Evolutionary conservation across 352 stramenopile genomes (phyloP).

Genomic region (Globisporangium cylindrosporum): DNA sequence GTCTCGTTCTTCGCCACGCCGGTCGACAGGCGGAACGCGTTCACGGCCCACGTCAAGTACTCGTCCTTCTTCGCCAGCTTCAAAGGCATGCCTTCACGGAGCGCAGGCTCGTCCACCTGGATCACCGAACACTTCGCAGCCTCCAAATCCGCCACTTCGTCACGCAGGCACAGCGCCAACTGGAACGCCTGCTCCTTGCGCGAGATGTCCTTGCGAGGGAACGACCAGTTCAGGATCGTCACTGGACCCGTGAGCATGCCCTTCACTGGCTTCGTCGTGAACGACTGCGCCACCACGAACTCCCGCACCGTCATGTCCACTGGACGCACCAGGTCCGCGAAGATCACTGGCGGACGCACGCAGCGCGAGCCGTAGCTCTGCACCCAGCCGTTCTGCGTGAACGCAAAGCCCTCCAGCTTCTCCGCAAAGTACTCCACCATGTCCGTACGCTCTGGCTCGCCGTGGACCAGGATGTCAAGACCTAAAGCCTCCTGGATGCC

Average conservation of each 20-base stretch:
- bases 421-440: slow-evolving; percentile 96
- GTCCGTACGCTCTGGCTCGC: slow-evolving; percentile 91
- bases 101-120: slow-evolving; percentile 90
- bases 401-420: slow-evolving; percentile 91
- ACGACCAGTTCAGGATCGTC: slow-evolving; percentile 96
- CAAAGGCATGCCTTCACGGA: slow-evolving; percentile 91
- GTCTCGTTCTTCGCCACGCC: slow-evolving; percentile 85
- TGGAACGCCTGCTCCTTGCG: slow-evolving; percentile 90
- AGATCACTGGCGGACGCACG: slow-evolving; percentile 91
- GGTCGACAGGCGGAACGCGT: slow-evolving; percentile 88
- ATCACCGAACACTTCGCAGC: slow-evolving; percentile 86
- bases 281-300: slow-evolving; percentile 88
- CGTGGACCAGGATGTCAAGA: slow-evolving; percentile 93
- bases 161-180: slow-evolving; percentile 84
- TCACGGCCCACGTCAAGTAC: slow-evolving; percentile 77
- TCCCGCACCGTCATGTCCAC: slow-evolving; percentile 89
- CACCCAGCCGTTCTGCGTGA: slow-evolving; percentile 92
- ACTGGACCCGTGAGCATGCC: slow-evolving; percentile 93
- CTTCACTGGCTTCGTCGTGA: slow-evolving; percentile 91
- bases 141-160: slow-evolving; percentile 92
- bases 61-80: slow-evolving; percentile 82
- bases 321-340: slow-evolving; percentile 82
- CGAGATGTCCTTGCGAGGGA: slow-evolving; percentile 89
- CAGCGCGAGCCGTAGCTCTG: slow-evolving; percentile 93
- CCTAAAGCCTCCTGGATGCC: slow-evolving; percentile 89